Conservation (phyloP, 2,329 filamentous ascomycete genomes). For the Pseudopyricularia cyperi region DNA sequence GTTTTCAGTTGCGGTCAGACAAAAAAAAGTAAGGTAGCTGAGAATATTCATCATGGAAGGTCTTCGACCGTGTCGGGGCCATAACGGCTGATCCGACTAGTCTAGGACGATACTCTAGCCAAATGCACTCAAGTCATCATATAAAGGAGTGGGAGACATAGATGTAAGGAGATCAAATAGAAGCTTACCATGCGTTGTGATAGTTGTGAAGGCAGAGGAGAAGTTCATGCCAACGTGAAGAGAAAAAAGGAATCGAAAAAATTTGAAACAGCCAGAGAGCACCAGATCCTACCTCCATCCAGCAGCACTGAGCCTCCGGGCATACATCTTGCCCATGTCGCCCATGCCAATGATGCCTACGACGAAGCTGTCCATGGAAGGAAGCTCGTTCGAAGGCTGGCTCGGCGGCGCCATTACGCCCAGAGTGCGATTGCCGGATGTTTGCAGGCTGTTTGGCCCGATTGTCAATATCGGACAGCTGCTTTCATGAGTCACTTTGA, state of each 20-base stretch:
- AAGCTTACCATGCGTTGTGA: constrained; percentile 14
- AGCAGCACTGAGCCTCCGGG: constrained; percentile 71
- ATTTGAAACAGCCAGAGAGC: not conserved
- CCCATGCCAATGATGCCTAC: constrained; percentile 98
- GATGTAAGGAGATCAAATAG: constrained; percentile 2
- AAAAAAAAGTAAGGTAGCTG: constrained; percentile 81
- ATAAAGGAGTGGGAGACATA: constrained; percentile 9
- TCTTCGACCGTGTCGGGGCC: constrained; percentile 46
- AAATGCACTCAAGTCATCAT: constrained; percentile 99
- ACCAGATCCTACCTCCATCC: constrained; percentile 76
- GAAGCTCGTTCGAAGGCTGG: constrained; percentile 1
- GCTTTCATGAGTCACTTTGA: too few species aligned
- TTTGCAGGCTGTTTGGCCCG: too few species aligned
- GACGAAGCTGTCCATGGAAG: constrained; percentile 52
- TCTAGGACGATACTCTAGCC: constrained; percentile 87
- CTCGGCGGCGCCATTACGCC: constrained; percentile 1
- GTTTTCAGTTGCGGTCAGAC: constrained; percentile 53
- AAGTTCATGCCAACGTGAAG: not conserved
- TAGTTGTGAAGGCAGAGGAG: not conserved
- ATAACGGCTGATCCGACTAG: constrained; percentile 59
- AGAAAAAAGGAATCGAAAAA: not conserved
- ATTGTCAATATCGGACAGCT: too few species aligned
- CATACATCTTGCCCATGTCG: constrained; percentile 99
- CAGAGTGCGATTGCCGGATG: too few species aligned
- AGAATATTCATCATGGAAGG: constrained; percentile 97